Conservation (phyloP, 2,329 filamentous ascomycete genomes). For the Botrytis fabae region DNA sequence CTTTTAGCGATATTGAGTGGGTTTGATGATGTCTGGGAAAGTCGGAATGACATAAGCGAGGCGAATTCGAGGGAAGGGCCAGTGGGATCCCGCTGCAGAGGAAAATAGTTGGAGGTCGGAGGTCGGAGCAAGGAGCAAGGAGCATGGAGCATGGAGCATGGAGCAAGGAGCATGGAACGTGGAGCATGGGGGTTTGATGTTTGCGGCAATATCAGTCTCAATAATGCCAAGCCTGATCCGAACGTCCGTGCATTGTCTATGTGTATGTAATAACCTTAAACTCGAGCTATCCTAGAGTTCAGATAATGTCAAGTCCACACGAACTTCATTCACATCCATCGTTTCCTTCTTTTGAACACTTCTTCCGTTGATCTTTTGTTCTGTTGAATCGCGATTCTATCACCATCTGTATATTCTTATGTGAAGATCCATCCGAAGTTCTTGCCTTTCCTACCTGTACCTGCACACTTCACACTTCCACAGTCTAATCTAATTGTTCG, state of each 20-base stretch:
- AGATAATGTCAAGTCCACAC: not conserved
- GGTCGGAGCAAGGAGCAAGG: too few relatives aligned
- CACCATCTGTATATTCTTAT: not conserved
- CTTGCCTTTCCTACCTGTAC: not conserved
- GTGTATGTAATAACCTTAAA: not conserved
- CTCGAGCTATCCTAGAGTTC: not conserved
- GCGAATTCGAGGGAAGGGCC: not conserved
- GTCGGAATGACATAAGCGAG: not conserved
- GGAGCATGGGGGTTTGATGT: not conserved
- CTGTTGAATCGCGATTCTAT: not conserved
- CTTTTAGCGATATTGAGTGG: not conserved
- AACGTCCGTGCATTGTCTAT: slow-evolving; percentile 6
- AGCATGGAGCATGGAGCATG: not conserved
- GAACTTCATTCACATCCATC: not conserved
- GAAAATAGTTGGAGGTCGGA: not conserved
- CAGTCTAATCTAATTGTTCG: slow-evolving; percentile 15
- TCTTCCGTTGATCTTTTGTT: not conserved
- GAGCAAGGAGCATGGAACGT: not conserved
- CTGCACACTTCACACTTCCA: not conserved
- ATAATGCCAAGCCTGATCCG: not conserved
- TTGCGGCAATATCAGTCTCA: not conserved
- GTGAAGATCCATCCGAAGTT: not conserved
- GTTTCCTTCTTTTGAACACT: not conserved
- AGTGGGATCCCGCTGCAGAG: not conserved
- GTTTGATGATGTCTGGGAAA: not conserved